A percentile compares a stretch with the other conserved stretches of the same genome.
These are phyloP conservation scores for Heterobasidion occidentale DNA, from an alignment of 1,284 basidiomycete species.

Conservation along the genomic window DNA sequence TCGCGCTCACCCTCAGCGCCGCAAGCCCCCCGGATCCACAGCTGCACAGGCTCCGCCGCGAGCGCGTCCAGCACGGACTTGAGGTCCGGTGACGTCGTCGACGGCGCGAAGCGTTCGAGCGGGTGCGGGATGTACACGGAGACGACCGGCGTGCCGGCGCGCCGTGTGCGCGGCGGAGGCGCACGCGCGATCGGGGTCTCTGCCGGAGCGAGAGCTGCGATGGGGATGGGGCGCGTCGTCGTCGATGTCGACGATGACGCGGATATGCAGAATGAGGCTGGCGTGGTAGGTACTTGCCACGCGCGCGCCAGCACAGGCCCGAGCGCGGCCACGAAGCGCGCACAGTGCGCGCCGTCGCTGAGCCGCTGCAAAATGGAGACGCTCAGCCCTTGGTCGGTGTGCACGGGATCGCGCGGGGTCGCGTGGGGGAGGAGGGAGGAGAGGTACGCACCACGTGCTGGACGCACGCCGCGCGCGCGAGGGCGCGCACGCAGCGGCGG, in stretches of 20 bases:
- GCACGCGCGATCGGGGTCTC: too few relatives aligned
- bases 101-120: neutral
- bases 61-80: neutral
- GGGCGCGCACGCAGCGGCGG: neutral
- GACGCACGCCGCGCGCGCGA: neutral
- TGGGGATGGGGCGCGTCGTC: too few relatives aligned
- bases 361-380: too few relatives aligned
- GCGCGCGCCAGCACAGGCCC: neutral
- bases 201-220: too few relatives aligned
- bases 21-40: neutral
- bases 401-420: too few relatives aligned
- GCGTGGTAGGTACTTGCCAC: neutral
- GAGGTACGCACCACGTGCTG: neutral
- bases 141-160: too few relatives aligned
- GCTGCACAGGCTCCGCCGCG: neutral
- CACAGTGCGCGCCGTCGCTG: neutral
- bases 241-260: too few relatives aligned
- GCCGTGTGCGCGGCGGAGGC: too few relatives aligned
- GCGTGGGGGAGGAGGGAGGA: too few relatives aligned
- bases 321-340: neutral
- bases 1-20: too few relatives aligned
- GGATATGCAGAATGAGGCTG: too few relatives aligned
- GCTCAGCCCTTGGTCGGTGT: too few relatives aligned
- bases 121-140: neutral
- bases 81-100: neutral